Conservation (phyloP, 805 yeast genomes). For the Jamesozyma jinghongensis region DNA sequence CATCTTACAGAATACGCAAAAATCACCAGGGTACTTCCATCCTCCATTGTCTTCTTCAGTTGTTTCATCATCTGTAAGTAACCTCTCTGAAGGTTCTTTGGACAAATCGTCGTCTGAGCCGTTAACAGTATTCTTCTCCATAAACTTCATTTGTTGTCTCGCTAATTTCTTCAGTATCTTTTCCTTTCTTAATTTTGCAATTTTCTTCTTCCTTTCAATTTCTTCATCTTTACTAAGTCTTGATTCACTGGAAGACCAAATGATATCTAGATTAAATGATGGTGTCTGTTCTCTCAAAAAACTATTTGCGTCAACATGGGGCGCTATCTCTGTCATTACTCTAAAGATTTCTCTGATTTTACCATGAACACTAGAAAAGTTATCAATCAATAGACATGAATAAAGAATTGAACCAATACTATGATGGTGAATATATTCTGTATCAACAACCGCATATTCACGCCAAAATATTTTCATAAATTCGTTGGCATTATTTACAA, state of each 20-base stretch:
- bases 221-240: conserved; percentile 31
- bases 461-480: conserved; percentile 32
- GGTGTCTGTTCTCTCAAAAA: conserved; percentile 32
- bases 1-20: conserved; percentile 29
- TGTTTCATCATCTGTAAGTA: neutral
- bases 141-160: conserved; percentile 69
- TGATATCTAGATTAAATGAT: conserved; percentile 24
- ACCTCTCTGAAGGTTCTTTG: conserved; percentile 1
- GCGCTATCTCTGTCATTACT: conserved; percentile 19
- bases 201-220: conserved; percentile 49
- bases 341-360: conserved; percentile 50
- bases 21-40: conserved; percentile 21
- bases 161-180: conserved; percentile 71
- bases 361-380: conserved; percentile 38
- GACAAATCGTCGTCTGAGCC: conserved; percentile 11
- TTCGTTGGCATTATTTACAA: conserved; percentile 34
- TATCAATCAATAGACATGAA: conserved; percentile 35
- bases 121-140: conserved; percentile 39
- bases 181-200: conserved; percentile 61
- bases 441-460: conserved; percentile 29
- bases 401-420: conserved; percentile 35
- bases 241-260: conserved; percentile 22
- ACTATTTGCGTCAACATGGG: conserved; percentile 27
- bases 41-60: neutral
- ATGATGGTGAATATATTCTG: conserved; percentile 33